Evolutionary conservation across 148 eudicot species (phyloP).

Genomic region (Fallopia convolvulus): DNA sequence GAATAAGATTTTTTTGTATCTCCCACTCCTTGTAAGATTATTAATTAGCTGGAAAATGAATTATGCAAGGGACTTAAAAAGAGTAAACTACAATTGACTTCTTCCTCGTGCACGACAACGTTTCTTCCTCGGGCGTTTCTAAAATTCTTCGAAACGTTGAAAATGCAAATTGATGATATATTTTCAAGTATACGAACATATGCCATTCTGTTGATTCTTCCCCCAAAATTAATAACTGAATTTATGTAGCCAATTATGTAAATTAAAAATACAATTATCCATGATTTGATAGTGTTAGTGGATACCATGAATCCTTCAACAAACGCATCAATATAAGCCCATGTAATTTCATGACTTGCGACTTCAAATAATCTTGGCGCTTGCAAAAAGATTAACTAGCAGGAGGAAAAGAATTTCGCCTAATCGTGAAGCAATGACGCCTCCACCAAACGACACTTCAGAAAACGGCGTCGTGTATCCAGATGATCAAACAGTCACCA

Average conservation of each 20-base stretch:
- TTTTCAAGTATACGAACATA: neutral
- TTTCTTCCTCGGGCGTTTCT: neutral
- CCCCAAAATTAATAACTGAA: neutral
- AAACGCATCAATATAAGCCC: neutral
- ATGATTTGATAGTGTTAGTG: neutral
- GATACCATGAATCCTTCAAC: conserved; percentile 9
- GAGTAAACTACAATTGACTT: neutral
- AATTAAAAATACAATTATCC: neutral
- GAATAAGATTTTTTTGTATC: no score
- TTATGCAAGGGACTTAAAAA: neutral
- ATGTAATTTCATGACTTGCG: neutral
- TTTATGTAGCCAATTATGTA: neutral
- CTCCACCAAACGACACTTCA: neutral
- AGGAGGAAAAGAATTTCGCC: neutral
- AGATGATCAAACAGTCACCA: neutral
- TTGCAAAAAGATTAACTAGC: no score
- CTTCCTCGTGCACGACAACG: neutral
- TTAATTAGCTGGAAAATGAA: neutral
- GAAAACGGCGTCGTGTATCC: neutral
- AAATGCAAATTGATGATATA: neutral
- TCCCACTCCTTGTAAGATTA: no score
- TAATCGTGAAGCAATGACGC: neutral
- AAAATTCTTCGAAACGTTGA: neutral
- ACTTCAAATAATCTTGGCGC: neutral
- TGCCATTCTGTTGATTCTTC: neutral